A percentile compares a stretch with the other conserved stretches of the same genome.
phyloP scores from a whole-genome alignment of 768 basidiomycete genomes.

The Suillus plorans region DNA sequence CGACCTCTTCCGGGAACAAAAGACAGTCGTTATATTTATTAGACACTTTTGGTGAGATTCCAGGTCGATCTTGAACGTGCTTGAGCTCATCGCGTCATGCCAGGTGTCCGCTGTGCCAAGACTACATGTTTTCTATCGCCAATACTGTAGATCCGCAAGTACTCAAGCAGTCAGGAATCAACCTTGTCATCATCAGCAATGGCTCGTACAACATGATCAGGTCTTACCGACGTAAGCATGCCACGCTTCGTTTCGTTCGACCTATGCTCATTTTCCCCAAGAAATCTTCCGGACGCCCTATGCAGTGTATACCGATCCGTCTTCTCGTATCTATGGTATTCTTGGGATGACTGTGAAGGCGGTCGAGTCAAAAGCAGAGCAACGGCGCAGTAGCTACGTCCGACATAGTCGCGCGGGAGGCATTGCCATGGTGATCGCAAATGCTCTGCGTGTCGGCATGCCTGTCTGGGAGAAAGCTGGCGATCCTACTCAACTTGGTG shows the following conservation, averaged over 20 bases:
- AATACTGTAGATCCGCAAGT: slow-evolving; percentile 45
- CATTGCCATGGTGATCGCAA: slow-evolving; percentile 70
- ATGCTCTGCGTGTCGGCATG: slow-evolving; percentile 73
- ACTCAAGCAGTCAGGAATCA: slow-evolving; percentile 49
- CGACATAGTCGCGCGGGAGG: slow-evolving; percentile 65
- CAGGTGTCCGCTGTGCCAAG: slow-evolving; percentile 81
- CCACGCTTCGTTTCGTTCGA: not conserved
- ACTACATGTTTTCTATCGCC: slow-evolving; percentile 76
- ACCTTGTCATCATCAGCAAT: slow-evolving; percentile 75
- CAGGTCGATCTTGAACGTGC: slow-evolving; percentile 7
- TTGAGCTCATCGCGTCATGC: not conserved
- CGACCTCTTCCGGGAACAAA: slow-evolving; percentile 55
- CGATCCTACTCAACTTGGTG: slow-evolving; percentile 77
- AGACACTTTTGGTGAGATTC: slow-evolving; percentile 72
- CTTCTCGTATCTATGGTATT: slow-evolving; percentile 61
- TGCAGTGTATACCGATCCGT: slow-evolving; percentile 78
- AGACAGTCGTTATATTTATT: slow-evolving; percentile 80
- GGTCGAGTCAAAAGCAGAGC: slow-evolving; percentile 40
- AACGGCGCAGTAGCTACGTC: slow-evolving; percentile 57
- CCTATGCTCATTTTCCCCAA: slow-evolving; percentile 12
- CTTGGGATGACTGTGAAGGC: slow-evolving; percentile 72
- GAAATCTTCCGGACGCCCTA: slow-evolving; percentile 75
- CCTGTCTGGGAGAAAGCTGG: slow-evolving; percentile 82
- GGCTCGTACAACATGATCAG: slow-evolving; percentile 76
- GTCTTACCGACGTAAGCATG: slow-evolving; percentile 61